A percentile compares a stretch with the other conserved stretches of the same genome.
phyloP scores from a whole-genome alignment of 2,329 filamentous ascomycete genomes.

The Calonectria crousiana region DNA sequence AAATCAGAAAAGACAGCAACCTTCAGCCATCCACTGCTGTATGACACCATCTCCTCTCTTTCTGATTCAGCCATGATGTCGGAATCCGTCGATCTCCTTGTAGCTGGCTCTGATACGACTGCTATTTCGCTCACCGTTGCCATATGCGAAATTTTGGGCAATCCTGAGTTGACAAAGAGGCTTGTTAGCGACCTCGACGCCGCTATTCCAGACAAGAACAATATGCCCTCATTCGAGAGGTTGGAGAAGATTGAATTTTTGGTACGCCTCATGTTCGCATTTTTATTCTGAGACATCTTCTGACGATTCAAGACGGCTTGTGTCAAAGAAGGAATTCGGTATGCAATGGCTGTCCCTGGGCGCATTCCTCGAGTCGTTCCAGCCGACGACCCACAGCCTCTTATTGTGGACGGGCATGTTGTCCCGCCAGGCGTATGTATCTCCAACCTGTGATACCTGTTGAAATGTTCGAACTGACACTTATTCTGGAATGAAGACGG shows the following conservation, averaged over 20 bases:
- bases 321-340: neutral
- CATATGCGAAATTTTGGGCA: neutral
- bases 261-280: neutral
- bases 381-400: neutral
- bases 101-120: neutral
- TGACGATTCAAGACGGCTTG: neutral
- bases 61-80: neutral
- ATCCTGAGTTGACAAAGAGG: neutral
- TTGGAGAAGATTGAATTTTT: neutral
- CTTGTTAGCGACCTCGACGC: neutral
- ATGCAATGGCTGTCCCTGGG: neutral
- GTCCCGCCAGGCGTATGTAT: neutral
- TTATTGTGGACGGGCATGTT: neutral
- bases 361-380: neutral
- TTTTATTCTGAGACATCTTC: neutral
- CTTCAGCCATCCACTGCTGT: neutral
- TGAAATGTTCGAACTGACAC: neutral
- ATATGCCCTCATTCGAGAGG: neutral
- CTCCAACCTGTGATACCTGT: neutral
- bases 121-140: neutral
- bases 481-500: neutral
- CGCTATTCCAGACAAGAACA: neutral
- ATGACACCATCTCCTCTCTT: neutral
- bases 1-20: neutral
- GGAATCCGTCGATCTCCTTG: neutral